phyloP scores from a whole-genome alignment of 1,284 basidiomycete species.

The Kwoniella shivajii region DNA sequence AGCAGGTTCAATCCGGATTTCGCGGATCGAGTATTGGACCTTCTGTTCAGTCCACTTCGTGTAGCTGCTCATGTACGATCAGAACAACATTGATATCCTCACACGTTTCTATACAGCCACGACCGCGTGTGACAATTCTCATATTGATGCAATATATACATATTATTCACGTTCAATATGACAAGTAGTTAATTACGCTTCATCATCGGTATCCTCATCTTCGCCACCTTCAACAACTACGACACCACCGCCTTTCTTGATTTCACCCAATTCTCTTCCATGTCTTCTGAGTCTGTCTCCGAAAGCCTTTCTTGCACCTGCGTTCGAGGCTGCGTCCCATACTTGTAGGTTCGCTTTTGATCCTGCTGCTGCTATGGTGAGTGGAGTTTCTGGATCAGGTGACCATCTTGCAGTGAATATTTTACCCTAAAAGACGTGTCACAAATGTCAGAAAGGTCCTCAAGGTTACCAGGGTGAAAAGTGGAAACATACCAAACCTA shows the following conservation, averaged over 20 bases:
- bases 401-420: slow-evolving; percentile 89
- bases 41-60: too few relatives aligned
- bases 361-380: slow-evolving; percentile 91
- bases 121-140: too few relatives aligned
- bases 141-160: too few relatives aligned
- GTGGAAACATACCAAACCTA: slow-evolving; percentile 78
- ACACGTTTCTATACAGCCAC: too few relatives aligned
- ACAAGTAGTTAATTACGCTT: too few relatives aligned
- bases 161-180: too few relatives aligned
- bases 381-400: slow-evolving; percentile 77
- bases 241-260: slow-evolving; percentile 63
- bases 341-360: slow-evolving; percentile 90
- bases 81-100: too few relatives aligned
- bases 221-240: slow-evolving; percentile 69
- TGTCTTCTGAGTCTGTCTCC: slow-evolving; percentile 69
- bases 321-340: slow-evolving; percentile 85
- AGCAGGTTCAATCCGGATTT: too few relatives aligned
- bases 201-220: slow-evolving; percentile 57
- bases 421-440: slow-evolving; percentile 72
- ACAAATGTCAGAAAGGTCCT: neutral
- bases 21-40: too few relatives aligned
- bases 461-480: slow-evolving; percentile 6
- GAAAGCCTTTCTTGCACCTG: slow-evolving; percentile 76
- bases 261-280: slow-evolving; percentile 65
- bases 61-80: too few relatives aligned